A percentile compares a stretch with the other conserved stretches of the same genome.
phyloP scores from a whole-genome alignment of 2,329 filamentous ascomycete genomes.

The Colletotrichum sp. region DNA sequence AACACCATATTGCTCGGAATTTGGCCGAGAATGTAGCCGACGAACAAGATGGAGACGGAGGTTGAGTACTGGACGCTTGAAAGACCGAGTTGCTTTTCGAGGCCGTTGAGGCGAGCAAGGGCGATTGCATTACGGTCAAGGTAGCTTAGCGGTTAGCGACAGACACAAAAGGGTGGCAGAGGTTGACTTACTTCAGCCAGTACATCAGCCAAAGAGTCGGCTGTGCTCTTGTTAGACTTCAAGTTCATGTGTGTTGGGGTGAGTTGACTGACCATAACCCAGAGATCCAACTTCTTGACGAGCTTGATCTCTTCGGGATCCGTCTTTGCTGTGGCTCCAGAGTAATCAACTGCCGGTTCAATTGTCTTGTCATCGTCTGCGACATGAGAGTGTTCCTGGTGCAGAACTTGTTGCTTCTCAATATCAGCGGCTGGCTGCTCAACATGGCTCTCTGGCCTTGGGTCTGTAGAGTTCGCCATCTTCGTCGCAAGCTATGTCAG shows the following conservation, averaged over 20 bases:
- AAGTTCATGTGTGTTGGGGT: rapidly evolving
- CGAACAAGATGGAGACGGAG: conserved; percentile 38
- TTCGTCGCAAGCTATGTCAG: too few relatives aligned
- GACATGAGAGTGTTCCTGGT: conserved; percentile 11
- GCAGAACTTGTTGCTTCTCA: conserved; percentile 13
- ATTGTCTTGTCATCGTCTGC: conserved; percentile 1
- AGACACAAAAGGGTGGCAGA: too few relatives aligned
- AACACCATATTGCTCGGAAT: conserved; percentile 41
- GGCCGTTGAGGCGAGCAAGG: conserved; percentile 31
- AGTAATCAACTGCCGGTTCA: conserved; percentile 33
- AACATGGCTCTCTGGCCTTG: neutral
- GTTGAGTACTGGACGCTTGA: conserved; percentile 36
- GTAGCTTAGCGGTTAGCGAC: neutral
- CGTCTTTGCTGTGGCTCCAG: conserved; percentile 42
- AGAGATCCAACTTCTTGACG: conserved; percentile 41
- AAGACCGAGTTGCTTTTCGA: conserved; percentile 26
- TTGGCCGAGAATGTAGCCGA: conserved; percentile 41
- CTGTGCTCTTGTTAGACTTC: conserved; percentile 8
- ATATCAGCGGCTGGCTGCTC: neutral
- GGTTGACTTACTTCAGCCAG: conserved; percentile 22
- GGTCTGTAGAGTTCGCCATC: neutral
- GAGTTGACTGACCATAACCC: conserved; percentile 35
- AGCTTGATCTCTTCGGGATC: conserved; percentile 43
- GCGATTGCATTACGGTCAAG: conserved; percentile 29
- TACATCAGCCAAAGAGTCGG: conserved; percentile 41